Base-by-base conservation (phyloP, 208 protist genomes). In the Crithidia thermophila region DNA sequence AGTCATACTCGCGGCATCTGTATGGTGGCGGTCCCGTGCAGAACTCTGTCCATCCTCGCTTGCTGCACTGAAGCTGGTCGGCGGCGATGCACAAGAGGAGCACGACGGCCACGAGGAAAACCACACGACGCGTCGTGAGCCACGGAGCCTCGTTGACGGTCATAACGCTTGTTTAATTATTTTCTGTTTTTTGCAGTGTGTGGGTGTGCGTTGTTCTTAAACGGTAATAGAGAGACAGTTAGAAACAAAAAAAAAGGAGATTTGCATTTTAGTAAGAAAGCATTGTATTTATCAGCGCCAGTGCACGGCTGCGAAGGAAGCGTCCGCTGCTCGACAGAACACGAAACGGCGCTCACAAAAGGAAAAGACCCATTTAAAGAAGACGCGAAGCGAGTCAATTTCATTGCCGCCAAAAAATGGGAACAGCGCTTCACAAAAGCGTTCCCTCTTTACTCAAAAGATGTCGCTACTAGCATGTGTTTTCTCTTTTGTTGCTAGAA, bases 31-130 rank as follows among this genome's bases (percentile, higher is more conserved):
- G 14, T 7, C 69, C 59, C 23, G 50, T 51, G 28, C 69, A 75
- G 20, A 64, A 63, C 7, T n/a, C 21, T 11, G 40, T 51, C 16
- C 60, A 46, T 2, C 69, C 61, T 21, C 68, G 63, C 31, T 70
- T 76, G 20, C 25, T 39, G 47, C 77, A 87, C 49, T 79, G 72
- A 9, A 75, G 20, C 4, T 67, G 39, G 40, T 83, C 82, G 13
- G 63, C 52, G 16, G 39, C 11, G 36, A 83, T 39, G 52, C 77
- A 84, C 11, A 87, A 21, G 25, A 75, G 8, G 49, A 79, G 69
- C 5, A 79, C 50, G 9, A n/a, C 64, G 9, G 77, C 4, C 69
- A 77, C 75, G 13, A 74, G 46, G 11, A 75, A 31, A 33, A 59
- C 33, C 51, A 77, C 71, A 28, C 81, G 46, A 16, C 70, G 49